Base-by-base conservation (phyloP, 176 grass and related monocot genomes). In the Phyllostachys edulis region DNA sequence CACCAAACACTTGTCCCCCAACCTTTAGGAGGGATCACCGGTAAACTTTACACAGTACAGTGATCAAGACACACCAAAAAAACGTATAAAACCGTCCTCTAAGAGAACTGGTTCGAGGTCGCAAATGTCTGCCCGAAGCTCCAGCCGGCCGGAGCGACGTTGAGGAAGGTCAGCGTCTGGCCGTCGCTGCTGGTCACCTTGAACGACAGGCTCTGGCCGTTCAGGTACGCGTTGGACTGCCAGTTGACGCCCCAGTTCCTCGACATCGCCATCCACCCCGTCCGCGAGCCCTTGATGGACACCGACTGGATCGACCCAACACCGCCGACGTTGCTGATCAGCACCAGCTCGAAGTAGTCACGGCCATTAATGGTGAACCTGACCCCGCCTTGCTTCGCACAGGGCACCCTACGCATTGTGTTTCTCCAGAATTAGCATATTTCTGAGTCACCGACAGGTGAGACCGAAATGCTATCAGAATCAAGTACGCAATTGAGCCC, bases 171-270 rank as follows among this genome's bases (percentile, higher is more conserved):
- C 56, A 93, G 29, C 20, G 85, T 94, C 76, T 88, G 85, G 20
- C 95, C 95, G 34, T 95, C 95, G 83, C 87, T 90, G 76, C 82
- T 81, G 16, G 92, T 92, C 57, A 95, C 91, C 80, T 81, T 69
- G 85, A 98, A 98, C 39, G 93, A 93, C 7, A 98, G 91, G 85
- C 71, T 82, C 83, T 98, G 91, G 0, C 91, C 91, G 69, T 85
- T 36, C 50, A 95, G 90, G 62, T 89, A 76, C 0, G 91, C 81
- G 73, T 93, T 95, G 72, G 90, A 93, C 89, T 95, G 96, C 96
- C 96, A 98, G 80, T 98, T 98, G 51, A 88, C 89, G 10, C 96
- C 96, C 96, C 96, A 95, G 16, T 98, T 98, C 64, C 89, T 90
- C 0, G 96, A 93, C 96, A 98, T 98, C 17, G 90, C 55, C 90